Evolutionary conservation across 306 rosid genomes (phyloP), one percentile per base, ranked within the genome.

Genomic region (Gleditsia sinensis): DNA sequence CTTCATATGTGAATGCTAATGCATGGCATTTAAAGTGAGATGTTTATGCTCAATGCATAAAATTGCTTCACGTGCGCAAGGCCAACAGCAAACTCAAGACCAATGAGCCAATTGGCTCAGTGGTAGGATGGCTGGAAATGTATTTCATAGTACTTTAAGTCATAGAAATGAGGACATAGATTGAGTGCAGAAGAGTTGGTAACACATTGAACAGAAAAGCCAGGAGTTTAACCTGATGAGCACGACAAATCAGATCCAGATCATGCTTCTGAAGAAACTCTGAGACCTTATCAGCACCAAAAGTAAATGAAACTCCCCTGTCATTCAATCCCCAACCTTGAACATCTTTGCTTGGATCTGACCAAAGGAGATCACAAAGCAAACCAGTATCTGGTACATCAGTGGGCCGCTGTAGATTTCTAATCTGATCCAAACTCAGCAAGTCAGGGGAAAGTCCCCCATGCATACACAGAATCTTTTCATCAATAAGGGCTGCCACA

Each of bases 331-430:
- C 98, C 98, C 98, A 94, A 21, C 84, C 98, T 76, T 85, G 86
- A 72, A 88, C 84, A 56, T 94, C 97, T 84, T 85, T 89, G 81
- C 89, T 85, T 0, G 98, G 98, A 80, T 94, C 98, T 42, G 97
- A 91, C 98, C 98, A 94, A 56, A 94, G 90, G 69, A 94, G 92
- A 88, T 94, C 98, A 80, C 98, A 94, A 70, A 91, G 94, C 84
- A 94, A 91, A 57, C 98, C 97, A 3, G 94, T 57, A 61, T 89
- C 98, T 10, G 98, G 98, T 30, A 94, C 98, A 81, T 91, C 98
- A 12, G 96, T 85, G n/a, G 98, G 98, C 37, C 94, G 86, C 61
- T 51, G 83, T 40, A 89, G 49, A 65, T 76, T 85, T 78, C 98
- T 87, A 64, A 94, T 94, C 77, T 87, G 92, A 72, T 91, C 97